Conservation (phyloP, 371 early-diverging fungal genomes). For the Mortierella sp. region DNA sequence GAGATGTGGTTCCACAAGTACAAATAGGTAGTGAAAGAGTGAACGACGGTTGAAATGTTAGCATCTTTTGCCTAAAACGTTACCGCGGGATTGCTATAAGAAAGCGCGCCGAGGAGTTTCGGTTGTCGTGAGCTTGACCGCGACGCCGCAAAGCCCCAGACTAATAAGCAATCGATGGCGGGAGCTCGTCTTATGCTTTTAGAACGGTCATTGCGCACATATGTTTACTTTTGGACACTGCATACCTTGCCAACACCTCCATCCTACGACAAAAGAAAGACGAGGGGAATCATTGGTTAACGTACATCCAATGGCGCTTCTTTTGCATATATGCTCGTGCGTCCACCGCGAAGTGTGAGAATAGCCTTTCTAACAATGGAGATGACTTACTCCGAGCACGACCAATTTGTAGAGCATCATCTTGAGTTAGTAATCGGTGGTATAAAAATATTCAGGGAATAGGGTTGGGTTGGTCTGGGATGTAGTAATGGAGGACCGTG, state of each 20-base stretch:
- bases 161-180: background rate
- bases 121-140: too few relatives aligned
- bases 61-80: too few relatives aligned
- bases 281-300: background rate
- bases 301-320: background rate
- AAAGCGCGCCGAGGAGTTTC: too few relatives aligned
- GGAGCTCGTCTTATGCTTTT: background rate
- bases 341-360: background rate
- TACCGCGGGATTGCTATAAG: too few relatives aligned
- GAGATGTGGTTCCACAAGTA: too few relatives aligned
- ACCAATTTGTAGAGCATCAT: slow-evolving; percentile 53
- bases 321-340: background rate
- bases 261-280: slow-evolving; percentile 15
- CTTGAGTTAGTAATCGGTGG: slow-evolving; percentile 1
- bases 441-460: background rate
- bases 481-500: background rate
- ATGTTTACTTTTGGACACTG: background rate
- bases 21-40: too few relatives aligned
- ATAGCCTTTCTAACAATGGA: too few relatives aligned
- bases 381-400: slow-evolving; percentile 47
- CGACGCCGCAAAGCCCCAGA: too few relatives aligned
- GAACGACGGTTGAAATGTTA: too few relatives aligned
- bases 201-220: background rate
- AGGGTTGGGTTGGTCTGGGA: too few relatives aligned
- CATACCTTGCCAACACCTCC: slow-evolving; percentile 45